phyloP scores from a whole-genome alignment of 176 grass and related monocot species.

The Tillandsia fasciculata region DNA sequence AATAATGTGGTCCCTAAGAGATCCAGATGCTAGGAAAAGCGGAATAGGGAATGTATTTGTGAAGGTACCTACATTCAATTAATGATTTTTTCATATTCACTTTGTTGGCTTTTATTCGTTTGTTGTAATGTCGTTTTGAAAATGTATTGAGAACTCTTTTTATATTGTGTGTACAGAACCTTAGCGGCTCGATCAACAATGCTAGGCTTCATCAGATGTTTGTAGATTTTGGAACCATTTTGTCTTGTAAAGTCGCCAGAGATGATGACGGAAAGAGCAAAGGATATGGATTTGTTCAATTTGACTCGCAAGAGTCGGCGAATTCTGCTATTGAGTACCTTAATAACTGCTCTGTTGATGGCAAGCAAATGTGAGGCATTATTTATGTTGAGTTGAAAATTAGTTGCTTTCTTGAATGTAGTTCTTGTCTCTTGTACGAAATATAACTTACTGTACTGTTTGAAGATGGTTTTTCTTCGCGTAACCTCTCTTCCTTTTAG shows the following conservation, averaged over 20 bases:
- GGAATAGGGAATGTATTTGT: slow-evolving; percentile 84
- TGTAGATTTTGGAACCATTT: slow-evolving; percentile 50
- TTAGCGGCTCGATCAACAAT: slow-evolving; percentile 35
- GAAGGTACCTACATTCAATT: slow-evolving; percentile 33
- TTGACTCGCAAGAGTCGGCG: slow-evolving; percentile 41
- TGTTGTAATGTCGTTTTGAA: not conserved
- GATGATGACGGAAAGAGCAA: slow-evolving; percentile 51
- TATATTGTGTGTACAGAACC: slow-evolving; percentile 37
- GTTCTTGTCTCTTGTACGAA: not conserved
- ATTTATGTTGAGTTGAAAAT: not conserved
- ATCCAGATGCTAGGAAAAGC: slow-evolving; percentile 55
- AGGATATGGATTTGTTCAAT: slow-evolving; percentile 77
- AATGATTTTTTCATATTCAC: not conserved
- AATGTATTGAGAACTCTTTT: not conserved
- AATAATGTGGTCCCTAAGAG: slow-evolving; percentile 76
- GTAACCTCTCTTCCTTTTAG: not conserved
- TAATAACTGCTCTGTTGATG: slow-evolving; percentile 34
- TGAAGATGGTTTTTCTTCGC: not conserved
- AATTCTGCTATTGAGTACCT: slow-evolving; percentile 48
- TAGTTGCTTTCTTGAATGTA: not conserved
- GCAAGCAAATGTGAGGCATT: slow-evolving; percentile 42
- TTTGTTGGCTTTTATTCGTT: not conserved
- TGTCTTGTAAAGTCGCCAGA: slow-evolving; percentile 67
- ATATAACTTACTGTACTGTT: not conserved
- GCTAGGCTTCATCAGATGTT: slow-evolving; percentile 56